Base-by-base conservation (phyloP, 805 yeast species). In the Deakozyma indianensis region DNA sequence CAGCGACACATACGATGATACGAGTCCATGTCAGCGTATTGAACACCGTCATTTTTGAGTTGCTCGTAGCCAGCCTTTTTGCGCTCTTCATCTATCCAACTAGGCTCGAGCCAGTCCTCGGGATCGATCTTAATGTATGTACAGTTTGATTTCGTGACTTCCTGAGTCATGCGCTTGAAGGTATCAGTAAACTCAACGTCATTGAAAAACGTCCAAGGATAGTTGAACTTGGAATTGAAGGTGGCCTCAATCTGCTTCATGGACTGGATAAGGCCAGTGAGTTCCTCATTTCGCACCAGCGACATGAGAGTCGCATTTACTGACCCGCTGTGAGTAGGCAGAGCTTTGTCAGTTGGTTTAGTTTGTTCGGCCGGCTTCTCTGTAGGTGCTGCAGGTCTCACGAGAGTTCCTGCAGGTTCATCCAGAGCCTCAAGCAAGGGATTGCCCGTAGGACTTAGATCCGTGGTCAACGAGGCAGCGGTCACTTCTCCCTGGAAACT, bases 1-100 rank as follows among this genome's bases (percentile, higher is more conserved):
- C 79, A 84, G 22, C 94, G 70, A 58, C 94, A 84, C 94, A 84
- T 84, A 55, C 82, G 80, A 55, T 83, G 94, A 54, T 84, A 84
- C 0, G 87, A 78, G 20, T 57, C 60, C 60, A 64, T 67, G 20
- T 66, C 66, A 1, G 87, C 84, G 57, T 82, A 81, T 3, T 78
- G 81, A 15, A 78, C 69, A 20, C 70, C 66, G 42, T 72, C 65
- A 2, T 62, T 57, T 47, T 22, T 66, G 57, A 47, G 42, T 35
- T 14, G 44, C 25, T 22, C 11, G 35, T 23, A 40, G n/a, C 25
- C 35, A 18, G 38, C 28, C 22, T n/a, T 32, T 24, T 35, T 43
- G 9, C 58, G 62, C 2, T 60, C 64, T 2, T 52, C 50, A 58
- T 82, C 82, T 18, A 83, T 76, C 55, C 56, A 55, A 1, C 55